Base-by-base conservation (phyloP, 495 filamentous ascomycete species). In the Penicillium daleae region DNA sequence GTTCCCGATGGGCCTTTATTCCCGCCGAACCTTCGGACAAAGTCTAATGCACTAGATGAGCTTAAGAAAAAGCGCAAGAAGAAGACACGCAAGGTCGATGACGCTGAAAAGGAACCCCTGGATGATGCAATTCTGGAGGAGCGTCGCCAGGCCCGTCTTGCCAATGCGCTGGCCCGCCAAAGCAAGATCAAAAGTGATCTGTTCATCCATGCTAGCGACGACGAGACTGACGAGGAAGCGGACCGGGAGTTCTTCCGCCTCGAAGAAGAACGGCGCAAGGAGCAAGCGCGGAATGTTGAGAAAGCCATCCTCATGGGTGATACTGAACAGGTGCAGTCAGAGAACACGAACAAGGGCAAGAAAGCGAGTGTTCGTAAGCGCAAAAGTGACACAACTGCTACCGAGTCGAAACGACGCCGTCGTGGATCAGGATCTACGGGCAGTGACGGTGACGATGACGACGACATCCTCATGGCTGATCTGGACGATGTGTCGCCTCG, bases 161-260 rank as follows among this genome's bases (percentile, higher is more conserved):
- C 82, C 46, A 79, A 80, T 48, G 80, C 90, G 62, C 75, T 84
- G 22, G 88, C 87, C 57, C 89, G 91, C 71, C 80, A 84, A 59
- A 79, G 79, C 21, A 89, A 89, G 71, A 91, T 96, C 73, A 97
- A 97, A 81, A 93, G 89, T 70, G 86, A 86, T 21, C 74, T 94
- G 40, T 96, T 86, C 72, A 89, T 99, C 37, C 82, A 88, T 62
- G 85, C 86, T 37, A 91, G 87, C 71, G 90, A 92, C 62, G 92
- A 95, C 58, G 92, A 96, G 62, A 86, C 81, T n/a, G 89, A 90
- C 57, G 86, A 82, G 35, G 87, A 89, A 53, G 78, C 79, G 40
- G 86, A 91, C 68, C 73, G 71, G 57, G 83, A 83, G 42, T 96
- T 95, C 72, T 96, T 93, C 76, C 81, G 70, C 6, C 75, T 80